These are phyloP conservation scores for Penicillium sp. DNA, from an alignment of 2,329 filamentous ascomycete genomes.

Conservation along the genomic window DNA sequence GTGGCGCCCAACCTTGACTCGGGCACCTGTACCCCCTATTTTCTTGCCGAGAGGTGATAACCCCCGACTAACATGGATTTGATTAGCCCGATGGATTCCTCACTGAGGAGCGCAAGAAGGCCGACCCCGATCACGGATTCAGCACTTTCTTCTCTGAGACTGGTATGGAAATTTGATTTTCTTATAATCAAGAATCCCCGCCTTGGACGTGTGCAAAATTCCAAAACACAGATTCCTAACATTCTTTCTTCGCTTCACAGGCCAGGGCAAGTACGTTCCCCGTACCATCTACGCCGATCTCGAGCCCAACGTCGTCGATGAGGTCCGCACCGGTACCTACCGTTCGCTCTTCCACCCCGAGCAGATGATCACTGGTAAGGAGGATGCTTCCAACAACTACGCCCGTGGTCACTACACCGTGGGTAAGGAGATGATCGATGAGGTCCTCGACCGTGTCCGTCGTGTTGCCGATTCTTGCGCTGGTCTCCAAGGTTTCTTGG, in stretches of 20 bases:
- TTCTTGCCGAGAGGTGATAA: slow-evolving; percentile 20
- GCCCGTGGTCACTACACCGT: slow-evolving; percentile 99
- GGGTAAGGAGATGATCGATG: slow-evolving; percentile 98
- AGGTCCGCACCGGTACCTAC: slow-evolving; percentile 97
- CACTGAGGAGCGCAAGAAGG: slow-evolving; percentile 94
- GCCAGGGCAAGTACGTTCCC: slow-evolving; percentile 97
- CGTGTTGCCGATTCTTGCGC: slow-evolving; percentile 97
- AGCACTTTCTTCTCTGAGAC: slow-evolving; percentile 99
- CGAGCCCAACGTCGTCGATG: slow-evolving; percentile 98
- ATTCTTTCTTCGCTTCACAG: slow-evolving; percentile 49
- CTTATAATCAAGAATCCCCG: slow-evolving; percentile 18
- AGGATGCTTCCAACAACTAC: slow-evolving; percentile 99
- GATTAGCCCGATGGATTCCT: slow-evolving; percentile 93
- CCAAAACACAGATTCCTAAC: slow-evolving; percentile 16
- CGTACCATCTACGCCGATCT: slow-evolving; percentile 99
- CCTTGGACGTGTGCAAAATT: slow-evolving; percentile 11
- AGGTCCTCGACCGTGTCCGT: slow-evolving; percentile 95
- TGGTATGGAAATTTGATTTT: slow-evolving; percentile 60
- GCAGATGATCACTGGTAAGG: slow-evolving; percentile 99
- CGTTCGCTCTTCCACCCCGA: slow-evolving; percentile 97
- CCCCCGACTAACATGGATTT: slow-evolving; percentile 25
- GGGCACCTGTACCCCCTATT: slow-evolving; percentile 21
- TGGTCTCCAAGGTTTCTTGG: slow-evolving; percentile 97
- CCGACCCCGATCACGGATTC: slow-evolving; percentile 93
- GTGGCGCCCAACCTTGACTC: slow-evolving; percentile 19